Base-by-base conservation (phyloP, 1,284 basidiomycete genomes). In the Pseudozyma pruni region DNA sequence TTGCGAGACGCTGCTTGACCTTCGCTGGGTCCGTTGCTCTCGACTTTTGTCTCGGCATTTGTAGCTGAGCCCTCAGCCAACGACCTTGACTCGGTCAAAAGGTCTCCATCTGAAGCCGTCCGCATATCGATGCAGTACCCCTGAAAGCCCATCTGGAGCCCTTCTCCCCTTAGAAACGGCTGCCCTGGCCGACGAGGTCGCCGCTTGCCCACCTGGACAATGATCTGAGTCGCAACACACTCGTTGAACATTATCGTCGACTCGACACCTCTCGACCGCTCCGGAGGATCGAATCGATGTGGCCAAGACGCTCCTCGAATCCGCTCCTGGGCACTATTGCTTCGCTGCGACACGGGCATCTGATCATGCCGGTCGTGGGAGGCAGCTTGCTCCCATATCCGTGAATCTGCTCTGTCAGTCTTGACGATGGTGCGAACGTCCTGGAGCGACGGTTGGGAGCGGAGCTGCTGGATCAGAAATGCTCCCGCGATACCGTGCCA, bases 401-500 rank as follows among this genome's bases (percentile, higher is more conserved):
- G 52, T 4, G 44, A 47, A 31, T 68, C 64, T 14, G 64, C 64
- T n/a, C 64, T 42, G 7, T 68, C 64, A n/a, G 64, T 68, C 50
- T 68, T 68, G 53, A 68, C 58, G 22, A 68, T 39, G 4, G 64
- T 61, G 31, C 29, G 16, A 3, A 68, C 50, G 2, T 52, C 23
- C 34, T 20, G 33, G 6, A 68, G 50, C 37, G 45, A 39, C 8
- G 54, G 42, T 25, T 58, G 64, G n/a, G 19, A 32, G 25, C 58
- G 64, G n/a, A 68, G 53, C 19, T 68, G 58, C 3, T 68, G 53
- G 37, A 68, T 49, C 17, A 68, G 13, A 33, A 68, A 68, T 0
- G 53, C 51, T n/a, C 64, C 64, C 11, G 64, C 53, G 11, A 68
- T 61, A 14, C 64, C 64, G 29, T 68, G 64, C 64, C 64, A 68